Evolutionary conservation across 2,329 filamentous ascomycete species (phyloP).

Genomic region (Colletotrichum cuscutae): DNA sequence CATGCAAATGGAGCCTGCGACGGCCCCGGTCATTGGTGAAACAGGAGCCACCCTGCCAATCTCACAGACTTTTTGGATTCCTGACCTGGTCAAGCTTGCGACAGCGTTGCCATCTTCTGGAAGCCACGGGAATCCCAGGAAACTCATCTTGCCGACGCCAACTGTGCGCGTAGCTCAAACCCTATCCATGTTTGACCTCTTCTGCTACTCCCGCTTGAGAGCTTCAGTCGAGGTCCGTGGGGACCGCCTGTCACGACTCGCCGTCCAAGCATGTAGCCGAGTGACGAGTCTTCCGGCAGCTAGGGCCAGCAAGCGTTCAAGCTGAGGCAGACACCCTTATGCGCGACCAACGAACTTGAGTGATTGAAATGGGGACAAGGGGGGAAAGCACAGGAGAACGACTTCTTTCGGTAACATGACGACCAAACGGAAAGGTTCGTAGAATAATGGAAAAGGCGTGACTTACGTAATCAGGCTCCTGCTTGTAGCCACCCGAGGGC

Average conservation of each 20-base stretch:
- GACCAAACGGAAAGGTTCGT: background rate
- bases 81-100: slow-evolving; percentile 57
- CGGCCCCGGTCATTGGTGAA: slow-evolving; percentile 60
- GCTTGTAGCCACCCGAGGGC: slow-evolving; percentile 40
- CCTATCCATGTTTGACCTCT: slow-evolving; percentile 32
- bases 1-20: slow-evolving; percentile 40
- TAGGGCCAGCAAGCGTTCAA: slow-evolving; percentile 3
- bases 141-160: slow-evolving; percentile 22
- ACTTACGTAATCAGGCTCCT: slow-evolving; percentile 46
- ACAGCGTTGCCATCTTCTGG: slow-evolving; percentile 54
- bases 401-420: background rate
- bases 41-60: slow-evolving; percentile 62
- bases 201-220: slow-evolving; percentile 24
- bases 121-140: slow-evolving; percentile 47
- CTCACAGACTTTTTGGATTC: slow-evolving; percentile 50
- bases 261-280: slow-evolving; percentile 26
- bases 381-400: background rate
- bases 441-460: slow-evolving; percentile 17
- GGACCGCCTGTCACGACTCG: slow-evolving; percentile 35
- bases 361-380: background rate
- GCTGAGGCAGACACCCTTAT: slow-evolving; percentile 31
- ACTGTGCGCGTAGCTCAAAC: slow-evolving; percentile 32
- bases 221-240: slow-evolving; percentile 24
- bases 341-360: slow-evolving; percentile 9
- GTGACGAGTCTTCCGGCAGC: slow-evolving; percentile 24